Conservation (phyloP, 2,329 filamentous ascomycete species). For the Paecilomyces fulvus region DNA sequence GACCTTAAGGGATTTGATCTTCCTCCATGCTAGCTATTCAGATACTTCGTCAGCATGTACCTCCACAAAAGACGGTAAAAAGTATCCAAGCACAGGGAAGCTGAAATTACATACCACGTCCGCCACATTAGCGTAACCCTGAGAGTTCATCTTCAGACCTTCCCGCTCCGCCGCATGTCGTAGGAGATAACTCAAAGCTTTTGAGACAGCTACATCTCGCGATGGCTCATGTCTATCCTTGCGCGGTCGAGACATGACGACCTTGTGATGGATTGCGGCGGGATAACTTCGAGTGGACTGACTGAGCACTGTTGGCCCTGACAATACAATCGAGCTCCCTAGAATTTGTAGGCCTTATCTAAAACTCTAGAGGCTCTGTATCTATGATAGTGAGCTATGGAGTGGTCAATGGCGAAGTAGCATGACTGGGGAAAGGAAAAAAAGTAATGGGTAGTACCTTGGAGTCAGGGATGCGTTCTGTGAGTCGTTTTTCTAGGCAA, state of each 20-base stretch:
- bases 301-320: not conserved
- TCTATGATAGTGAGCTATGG: not conserved
- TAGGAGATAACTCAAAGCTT: constrained; percentile 40
- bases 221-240: constrained; percentile 4
- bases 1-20: constrained; percentile 60
- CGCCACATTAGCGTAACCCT: constrained; percentile 53
- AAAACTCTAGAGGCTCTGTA: not conserved
- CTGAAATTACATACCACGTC: constrained; percentile 43
- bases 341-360: not conserved
- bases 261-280: not conserved
- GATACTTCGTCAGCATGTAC: not conserved
- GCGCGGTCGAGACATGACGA: not conserved
- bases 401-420: not conserved
- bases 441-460: not conserved
- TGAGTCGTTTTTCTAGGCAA: not conserved
- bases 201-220: constrained; percentile 32
- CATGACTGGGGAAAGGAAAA: not conserved
- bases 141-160: constrained; percentile 48
- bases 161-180: constrained; percentile 55
- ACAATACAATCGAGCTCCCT: not conserved
- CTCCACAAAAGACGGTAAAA: not conserved
- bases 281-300: not conserved
- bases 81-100: constrained; percentile 4
- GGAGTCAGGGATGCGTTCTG: not conserved
- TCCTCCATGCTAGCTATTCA: constrained; percentile 47